Evolutionary conservation across 78 protist species (phyloP), one percentile per base, ranked within the genome.

Genomic region (Dictyostelium purpureum): DNA sequence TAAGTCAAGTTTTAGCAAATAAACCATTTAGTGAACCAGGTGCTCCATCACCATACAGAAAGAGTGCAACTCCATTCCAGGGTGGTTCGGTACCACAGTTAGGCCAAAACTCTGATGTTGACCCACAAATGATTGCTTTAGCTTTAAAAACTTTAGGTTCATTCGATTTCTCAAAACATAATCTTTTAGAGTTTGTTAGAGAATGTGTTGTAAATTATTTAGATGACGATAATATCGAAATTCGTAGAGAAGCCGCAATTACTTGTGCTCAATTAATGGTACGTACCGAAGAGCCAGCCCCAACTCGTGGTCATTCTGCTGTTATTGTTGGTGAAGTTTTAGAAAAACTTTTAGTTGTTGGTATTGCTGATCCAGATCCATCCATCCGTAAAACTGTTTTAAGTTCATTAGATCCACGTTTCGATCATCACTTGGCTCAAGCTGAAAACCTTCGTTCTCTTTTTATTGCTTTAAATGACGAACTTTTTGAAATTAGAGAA

Each of bases 281-380:
- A 11, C 19, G 59, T 24, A 65, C 85, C 0, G 85, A n/a, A 51
- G 74, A 63, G 4, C 52, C 94, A 47, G 52, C 77, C 4, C 93
- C 96, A n/a, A 52, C 70, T 43, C 49, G 91, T 26, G 96, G 93
- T 33, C 92, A 83, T 47, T n/a, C 77, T 10, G 87, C 90, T 14
- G 75, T 42, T 26, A 56, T 95, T 7, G 88, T 95, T 35, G 77
- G 90, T n/a, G 97, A 94, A 5, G 89, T 97, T 14, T 73, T 97
- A 1, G 95, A 93, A 49, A 59, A 79, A 52, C 71, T 97, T 43
- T 77, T 97, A 26, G 54, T 52, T 1, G 94, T 88, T 33, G 98
- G 93, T 66, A 90, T 96, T 47, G 28, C 97, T 14, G 99, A 97
- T 77, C 95, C 97, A 2, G 96, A 96, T 43, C 80, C 97, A 26